phyloP scores from a whole-genome alignment of 305 asterid species.

The Nicotiana rustica region DNA sequence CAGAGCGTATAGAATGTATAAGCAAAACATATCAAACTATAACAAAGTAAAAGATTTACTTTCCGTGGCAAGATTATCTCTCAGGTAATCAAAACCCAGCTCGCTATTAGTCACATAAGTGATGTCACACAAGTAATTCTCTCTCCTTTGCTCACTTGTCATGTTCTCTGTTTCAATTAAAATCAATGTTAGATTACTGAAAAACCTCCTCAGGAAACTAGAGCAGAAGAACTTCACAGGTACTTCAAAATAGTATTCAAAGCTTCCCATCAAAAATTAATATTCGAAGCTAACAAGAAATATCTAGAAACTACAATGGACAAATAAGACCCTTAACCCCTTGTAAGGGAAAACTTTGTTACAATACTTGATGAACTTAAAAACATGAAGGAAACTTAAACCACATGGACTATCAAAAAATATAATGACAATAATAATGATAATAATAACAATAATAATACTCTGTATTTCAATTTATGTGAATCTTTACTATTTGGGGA shows the following conservation, averaged over 20 bases:
- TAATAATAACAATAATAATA: too few relatives aligned
- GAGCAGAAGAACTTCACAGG: slow-evolving; percentile 24
- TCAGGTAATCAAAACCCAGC: slow-evolving; percentile 92
- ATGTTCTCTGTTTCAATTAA: slow-evolving; percentile 79
- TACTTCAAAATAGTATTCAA: slow-evolving; percentile 17
- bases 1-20: neutral
- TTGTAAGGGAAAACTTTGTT: neutral
- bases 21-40: slow-evolving; percentile 30
- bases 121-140: slow-evolving; percentile 88
- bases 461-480: too few relatives aligned
- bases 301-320: neutral
- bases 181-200: slow-evolving; percentile 41
- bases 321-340: neutral
- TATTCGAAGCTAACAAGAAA: neutral
- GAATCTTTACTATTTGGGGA: too few relatives aligned
- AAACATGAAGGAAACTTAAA: slow-evolving; percentile 7
- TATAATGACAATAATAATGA: neutral
- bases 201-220: slow-evolving; percentile 39
- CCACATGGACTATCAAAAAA: neutral
- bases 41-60: slow-evolving; percentile 57
- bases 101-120: slow-evolving; percentile 98
- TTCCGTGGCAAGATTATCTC: slow-evolving; percentile 99
- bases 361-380: slow-evolving; percentile 8
- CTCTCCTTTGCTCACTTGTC: slow-evolving; percentile 95
- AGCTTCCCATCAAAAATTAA: neutral